These are phyloP conservation scores for Tolypocladium pustulatum DNA, from an alignment of 2,329 filamentous ascomycete genomes.

Conservation along the genomic window DNA sequence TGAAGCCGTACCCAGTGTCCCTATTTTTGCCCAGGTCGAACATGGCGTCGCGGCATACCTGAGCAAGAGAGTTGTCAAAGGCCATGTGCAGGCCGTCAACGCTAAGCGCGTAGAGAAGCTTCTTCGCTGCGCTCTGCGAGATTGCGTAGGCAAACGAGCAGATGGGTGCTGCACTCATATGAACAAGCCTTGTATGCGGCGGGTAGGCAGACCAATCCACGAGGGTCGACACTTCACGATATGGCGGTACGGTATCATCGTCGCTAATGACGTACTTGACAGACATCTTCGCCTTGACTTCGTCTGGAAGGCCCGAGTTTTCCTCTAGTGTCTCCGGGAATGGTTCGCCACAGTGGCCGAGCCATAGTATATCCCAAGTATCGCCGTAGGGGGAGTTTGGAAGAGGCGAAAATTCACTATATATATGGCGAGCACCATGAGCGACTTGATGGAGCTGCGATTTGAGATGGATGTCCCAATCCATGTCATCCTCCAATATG, in stretches of 20 bases:
- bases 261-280: constrained; percentile 11
- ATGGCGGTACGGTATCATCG: constrained; percentile 23
- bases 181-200: constrained; percentile 30
- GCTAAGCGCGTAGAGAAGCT: constrained; percentile 30
- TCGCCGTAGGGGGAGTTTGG: constrained; percentile 32
- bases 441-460: constrained; percentile 8
- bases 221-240: constrained; percentile 10
- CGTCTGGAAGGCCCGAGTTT: constrained; percentile 6
- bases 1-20: constrained; percentile 4
- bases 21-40: constrained; percentile 9
- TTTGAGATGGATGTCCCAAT: constrained; percentile 30
- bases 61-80: constrained; percentile 31
- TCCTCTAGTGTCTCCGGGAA: constrained; percentile 15
- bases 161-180: constrained; percentile 29
- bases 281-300: constrained; percentile 3
- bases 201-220: constrained; percentile 21
- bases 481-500: constrained; percentile 33
- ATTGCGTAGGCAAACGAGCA: constrained; percentile 34
- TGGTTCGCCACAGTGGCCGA: constrained; percentile 32
- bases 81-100: constrained; percentile 26
- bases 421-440: neutral
- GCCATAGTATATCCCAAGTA: constrained; percentile 40
- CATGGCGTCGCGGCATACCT: constrained; percentile 32
- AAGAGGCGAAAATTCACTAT: neutral
- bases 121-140: constrained; percentile 29